Conservation (phyloP, 768 basidiomycete genomes). For the Bullera alba region DNA sequence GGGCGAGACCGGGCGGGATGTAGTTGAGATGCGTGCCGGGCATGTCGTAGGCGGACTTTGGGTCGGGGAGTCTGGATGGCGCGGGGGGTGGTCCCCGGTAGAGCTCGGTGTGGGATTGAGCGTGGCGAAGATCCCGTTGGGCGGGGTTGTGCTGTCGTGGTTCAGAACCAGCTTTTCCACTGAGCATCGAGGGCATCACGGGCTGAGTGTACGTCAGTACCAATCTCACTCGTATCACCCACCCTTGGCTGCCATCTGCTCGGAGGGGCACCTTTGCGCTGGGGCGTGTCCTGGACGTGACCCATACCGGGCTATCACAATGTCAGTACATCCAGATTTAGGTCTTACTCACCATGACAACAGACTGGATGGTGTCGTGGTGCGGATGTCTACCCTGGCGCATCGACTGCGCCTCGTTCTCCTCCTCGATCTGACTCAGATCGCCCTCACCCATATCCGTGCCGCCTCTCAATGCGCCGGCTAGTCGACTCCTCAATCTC, state of each 20-base stretch:
- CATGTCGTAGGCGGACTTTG: constrained; percentile 3
- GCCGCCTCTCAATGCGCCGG: constrained; percentile 34
- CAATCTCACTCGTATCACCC: not conserved
- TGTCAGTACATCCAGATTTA: no score
- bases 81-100: no score
- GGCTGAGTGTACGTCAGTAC: constrained; percentile 6
- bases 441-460: constrained; percentile 26
- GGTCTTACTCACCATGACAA: constrained; percentile 5
- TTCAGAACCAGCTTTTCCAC: constrained; percentile 18
- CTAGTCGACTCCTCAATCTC: constrained; percentile 27
- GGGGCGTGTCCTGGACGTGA: no score
- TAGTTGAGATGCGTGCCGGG: constrained; percentile 17
- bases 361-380: not conserved
- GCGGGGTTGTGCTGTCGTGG: not conserved
- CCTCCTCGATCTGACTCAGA: constrained; percentile 32
- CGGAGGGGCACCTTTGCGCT: no score
- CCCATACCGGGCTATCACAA: no score
- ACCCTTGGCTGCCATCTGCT: constrained; percentile 9
- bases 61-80: constrained; percentile 16
- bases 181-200: constrained; percentile 30
- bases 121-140: constrained; percentile 2
- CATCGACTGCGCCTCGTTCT: constrained; percentile 4
- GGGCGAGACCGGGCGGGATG: constrained; percentile 23
- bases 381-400: not conserved
- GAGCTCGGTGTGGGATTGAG: no score